Base-by-base conservation (phyloP, 2,329 filamentous ascomycete species). In the Elsinoe batatas region DNA sequence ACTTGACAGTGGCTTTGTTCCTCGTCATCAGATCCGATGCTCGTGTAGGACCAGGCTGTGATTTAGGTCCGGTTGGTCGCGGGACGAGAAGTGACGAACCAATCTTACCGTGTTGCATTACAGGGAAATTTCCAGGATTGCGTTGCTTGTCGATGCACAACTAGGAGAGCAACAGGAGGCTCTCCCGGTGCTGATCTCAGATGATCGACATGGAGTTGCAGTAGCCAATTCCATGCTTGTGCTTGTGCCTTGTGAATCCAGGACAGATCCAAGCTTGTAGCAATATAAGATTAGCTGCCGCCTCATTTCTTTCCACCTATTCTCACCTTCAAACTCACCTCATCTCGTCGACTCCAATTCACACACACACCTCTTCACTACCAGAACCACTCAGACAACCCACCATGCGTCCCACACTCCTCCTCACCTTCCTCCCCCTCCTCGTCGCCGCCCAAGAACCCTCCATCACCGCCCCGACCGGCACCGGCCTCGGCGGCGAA, bases 401-500 rank as follows among this genome's bases (percentile, higher is more conserved):
- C 20, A 47, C 20, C 6, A 55, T 55, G 53, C 53, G 53, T 40
- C 22, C 42, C 53, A 13, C 51, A 26, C 8, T 47, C 42, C 18
- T 46, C 30, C 38, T 55, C 38, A 36, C 30, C 38, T 15, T 40
- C 53, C 53, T 55, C 40, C 53, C 53, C 42, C 42, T 55, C 40
- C 38, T 55, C 38, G 42, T 44, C 40, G 18, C 26, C 32, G 53
- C 53, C 42, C 53, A 55, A 37, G 40, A 42, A 12, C 22, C 36
- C 50, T 35, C 53, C 15, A 22, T 42, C 17, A 32, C 38, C 30
- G n/a, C 38, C 51, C 3, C 35, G 5, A n/a, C 17, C 18, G 3
- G 6, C 37, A 43, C 20, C 51, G 17, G 7, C 36, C 51, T 44
- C 22, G 40, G 38, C 30, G 53, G 37, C 42, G 38, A 37, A n/a